Evolutionary conservation across 495 filamentous ascomycete genomes (phyloP), one percentile per base, ranked within the genome.

Genomic region (Cairneyella variabilis): DNA sequence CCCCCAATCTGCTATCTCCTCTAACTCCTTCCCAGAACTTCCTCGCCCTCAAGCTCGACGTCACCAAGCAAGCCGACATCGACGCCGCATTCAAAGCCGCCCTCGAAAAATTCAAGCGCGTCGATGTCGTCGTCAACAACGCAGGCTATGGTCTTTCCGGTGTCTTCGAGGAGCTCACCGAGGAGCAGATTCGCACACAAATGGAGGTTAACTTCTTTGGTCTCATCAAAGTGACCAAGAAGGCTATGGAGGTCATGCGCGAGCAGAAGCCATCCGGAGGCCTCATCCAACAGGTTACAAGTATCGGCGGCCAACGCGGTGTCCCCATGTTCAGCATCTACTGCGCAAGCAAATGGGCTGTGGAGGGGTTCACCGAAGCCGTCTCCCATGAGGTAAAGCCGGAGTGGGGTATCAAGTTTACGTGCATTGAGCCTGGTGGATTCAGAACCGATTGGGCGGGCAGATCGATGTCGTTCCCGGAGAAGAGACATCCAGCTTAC

Each of bases 51-150:
- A 71, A 69, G 8, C 58, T 82, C 22, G 74, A 79, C 2, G 78
- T 76, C 10, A 82, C 74, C 0, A 72, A 75, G 14, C 66, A 74
- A 34, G 42, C 57, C 10, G 67, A 67, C 9, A 71, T 83, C 47
- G 60, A 68, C 16, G 59, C 64, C 0, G 74, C 76, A 3, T 53
- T 83, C 53, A 52, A 60, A 25, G 16, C 45, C 11, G 57, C 53
- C 4, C 7, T 55, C 17, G 36, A 66, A 9, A 63, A 64, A 30
- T 78, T 78, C 56, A 60, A 62, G 22, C 73, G 71, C 30, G 66
- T 83, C 50, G 77, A 83, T 48, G 71, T 82, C 17, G 60, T 79
- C 17, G 73, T 82, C 56, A 82, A 83, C 66, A 83, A 82, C 43
- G 78, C 79, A 2, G 78, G 78, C 17, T 79, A 79, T 54, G 58